These are phyloP conservation scores for Chaetomiaceae sp. DNA, from an alignment of 2,329 filamentous ascomycete genomes.

Conservation along the genomic window DNA sequence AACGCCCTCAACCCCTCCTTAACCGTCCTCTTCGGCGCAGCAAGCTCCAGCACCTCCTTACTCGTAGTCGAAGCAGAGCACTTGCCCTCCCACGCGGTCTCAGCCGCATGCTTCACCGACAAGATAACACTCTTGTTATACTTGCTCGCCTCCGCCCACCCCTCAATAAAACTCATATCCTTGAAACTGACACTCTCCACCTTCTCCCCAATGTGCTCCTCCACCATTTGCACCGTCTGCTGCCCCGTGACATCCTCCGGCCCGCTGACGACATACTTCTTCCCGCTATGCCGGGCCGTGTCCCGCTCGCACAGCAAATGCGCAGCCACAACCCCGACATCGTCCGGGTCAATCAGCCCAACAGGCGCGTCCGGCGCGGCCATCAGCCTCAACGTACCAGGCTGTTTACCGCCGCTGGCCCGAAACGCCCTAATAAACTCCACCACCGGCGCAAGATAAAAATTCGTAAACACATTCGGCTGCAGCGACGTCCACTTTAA, in stretches of 20 bases:
- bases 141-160: background rate
- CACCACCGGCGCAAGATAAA: background rate
- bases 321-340: background rate
- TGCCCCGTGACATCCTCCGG: slow-evolving; percentile 11
- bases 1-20: background rate
- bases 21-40: slow-evolving; percentile 1
- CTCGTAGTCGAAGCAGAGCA: slow-evolving; percentile 1
- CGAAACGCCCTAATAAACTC: slow-evolving; percentile 5
- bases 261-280: slow-evolving; percentile 7
- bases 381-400: background rate
- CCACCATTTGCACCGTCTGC: slow-evolving; percentile 7
- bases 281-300: background rate
- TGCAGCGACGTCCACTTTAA: slow-evolving; percentile 14
- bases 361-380: background rate
- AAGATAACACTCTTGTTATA: background rate
- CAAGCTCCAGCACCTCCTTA: slow-evolving; percentile 4
- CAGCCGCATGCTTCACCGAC: background rate
- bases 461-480: slow-evolving; percentile 6
- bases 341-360: background rate
- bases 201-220: slow-evolving; percentile 2
- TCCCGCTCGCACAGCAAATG: background rate
- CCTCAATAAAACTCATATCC: background rate
- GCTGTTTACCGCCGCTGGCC: background rate
- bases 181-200: slow-evolving; percentile 1
- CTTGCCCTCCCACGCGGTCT: background rate